Conservation (phyloP, 495 filamentous ascomycete genomes). For the Penicillium robsamsonii region DNA sequence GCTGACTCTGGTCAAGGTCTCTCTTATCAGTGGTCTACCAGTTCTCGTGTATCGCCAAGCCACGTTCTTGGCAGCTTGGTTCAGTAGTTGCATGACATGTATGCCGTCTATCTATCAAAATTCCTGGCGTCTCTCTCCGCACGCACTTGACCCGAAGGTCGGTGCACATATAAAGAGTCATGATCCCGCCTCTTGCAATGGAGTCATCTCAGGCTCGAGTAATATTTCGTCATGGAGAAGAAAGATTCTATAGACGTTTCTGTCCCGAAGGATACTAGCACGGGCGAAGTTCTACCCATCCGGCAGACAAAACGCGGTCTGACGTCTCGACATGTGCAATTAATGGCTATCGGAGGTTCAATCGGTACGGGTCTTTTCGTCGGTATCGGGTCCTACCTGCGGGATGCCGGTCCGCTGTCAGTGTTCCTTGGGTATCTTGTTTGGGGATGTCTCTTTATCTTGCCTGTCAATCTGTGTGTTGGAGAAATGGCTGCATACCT, state of each 20-base stretch:
- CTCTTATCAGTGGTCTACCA: slow-evolving; percentile 19
- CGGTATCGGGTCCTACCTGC: slow-evolving; percentile 67
- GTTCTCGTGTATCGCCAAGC: slow-evolving; percentile 5
- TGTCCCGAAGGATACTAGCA: slow-evolving; percentile 17
- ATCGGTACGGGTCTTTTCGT: slow-evolving; percentile 77
- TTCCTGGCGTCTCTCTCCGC: slow-evolving; percentile 13
- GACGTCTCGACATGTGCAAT: slow-evolving; percentile 61
- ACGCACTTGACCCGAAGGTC: slow-evolving; percentile 8
- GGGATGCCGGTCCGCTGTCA: slow-evolving; percentile 62
- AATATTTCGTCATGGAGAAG: slow-evolving; percentile 24
- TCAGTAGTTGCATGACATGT: neutral
- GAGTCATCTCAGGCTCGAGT: slow-evolving; percentile 3
- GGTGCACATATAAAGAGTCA: slow-evolving; percentile 18
- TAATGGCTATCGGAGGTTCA: slow-evolving; percentile 73
- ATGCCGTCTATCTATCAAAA: slow-evolving; percentile 12
- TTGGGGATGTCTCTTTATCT: slow-evolving; percentile 33
- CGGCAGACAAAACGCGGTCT: slow-evolving; percentile 53
- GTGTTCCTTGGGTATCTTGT: slow-evolving; percentile 63
- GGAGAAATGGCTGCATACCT: slow-evolving; percentile 71
- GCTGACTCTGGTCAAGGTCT: slow-evolving; percentile 9
- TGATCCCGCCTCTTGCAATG: slow-evolving; percentile 7
- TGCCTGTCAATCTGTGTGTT: slow-evolving; percentile 38
- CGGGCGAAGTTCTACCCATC: slow-evolving; percentile 21
- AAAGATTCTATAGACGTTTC: slow-evolving; percentile 19
- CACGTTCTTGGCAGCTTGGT: slow-evolving; percentile 1